Conservation (phyloP, 2,329 filamentous ascomycete species). For the Colletotrichum sansevieriae region DNA sequence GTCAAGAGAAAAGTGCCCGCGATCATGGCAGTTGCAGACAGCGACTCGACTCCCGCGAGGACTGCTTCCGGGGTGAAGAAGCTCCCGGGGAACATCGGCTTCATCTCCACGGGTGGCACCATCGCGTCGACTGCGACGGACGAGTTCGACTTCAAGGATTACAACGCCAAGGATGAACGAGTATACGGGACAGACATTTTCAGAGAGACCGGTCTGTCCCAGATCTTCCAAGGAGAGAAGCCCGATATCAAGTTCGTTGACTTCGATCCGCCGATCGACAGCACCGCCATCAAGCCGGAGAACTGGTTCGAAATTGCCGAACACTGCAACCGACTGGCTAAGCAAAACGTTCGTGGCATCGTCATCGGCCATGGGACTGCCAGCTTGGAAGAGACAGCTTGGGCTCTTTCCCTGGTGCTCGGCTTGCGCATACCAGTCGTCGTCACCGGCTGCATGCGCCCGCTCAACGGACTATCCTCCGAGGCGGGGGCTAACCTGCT, state of each 20-base stretch:
- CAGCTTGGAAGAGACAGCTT: slow-evolving; percentile 31
- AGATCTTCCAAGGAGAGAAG: neutral
- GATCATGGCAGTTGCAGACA: neutral
- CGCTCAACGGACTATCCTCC: slow-evolving; percentile 19
- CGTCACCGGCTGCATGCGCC: slow-evolving; percentile 25
- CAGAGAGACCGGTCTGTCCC: neutral
- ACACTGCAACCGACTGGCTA: neutral
- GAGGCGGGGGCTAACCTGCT: slow-evolving; percentile 27
- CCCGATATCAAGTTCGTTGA: neutral
- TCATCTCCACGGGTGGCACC: slow-evolving; percentile 22
- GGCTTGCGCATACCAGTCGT: neutral
- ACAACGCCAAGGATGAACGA: slow-evolving; percentile 20
- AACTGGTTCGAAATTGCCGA: slow-evolving; percentile 12
- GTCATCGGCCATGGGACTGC: slow-evolving; percentile 34
- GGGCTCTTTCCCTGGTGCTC: slow-evolving; percentile 18
- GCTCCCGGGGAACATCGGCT: slow-evolving; percentile 2
- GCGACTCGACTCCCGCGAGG: neutral
- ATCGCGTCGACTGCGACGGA: slow-evolving; percentile 13
- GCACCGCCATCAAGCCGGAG: slow-evolving; percentile 13
- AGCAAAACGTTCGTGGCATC: neutral
- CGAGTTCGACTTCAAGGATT: slow-evolving; percentile 23
- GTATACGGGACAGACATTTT: neutral
- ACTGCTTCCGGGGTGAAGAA: slow-evolving; percentile 1
- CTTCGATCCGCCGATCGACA: slow-evolving; percentile 16
- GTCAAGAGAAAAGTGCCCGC: no score